Evolutionary conservation across 768 basidiomycete genomes (phyloP).

Genomic region (Amanita fuliginea): DNA sequence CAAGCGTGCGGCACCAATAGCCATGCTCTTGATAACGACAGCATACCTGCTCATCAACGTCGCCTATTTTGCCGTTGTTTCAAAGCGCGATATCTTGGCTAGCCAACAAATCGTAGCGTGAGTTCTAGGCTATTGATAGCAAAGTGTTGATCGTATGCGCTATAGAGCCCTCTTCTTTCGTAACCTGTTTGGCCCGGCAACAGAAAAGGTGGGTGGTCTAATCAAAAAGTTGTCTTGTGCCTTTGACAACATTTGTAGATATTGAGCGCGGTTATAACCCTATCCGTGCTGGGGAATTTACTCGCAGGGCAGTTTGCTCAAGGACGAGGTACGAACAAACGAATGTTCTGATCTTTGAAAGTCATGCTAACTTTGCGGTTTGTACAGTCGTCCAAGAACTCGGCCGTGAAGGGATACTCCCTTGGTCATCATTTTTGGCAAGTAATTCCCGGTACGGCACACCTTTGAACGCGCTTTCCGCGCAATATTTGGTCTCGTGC

Average conservation of each 20-base stretch:
- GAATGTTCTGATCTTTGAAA: background rate
- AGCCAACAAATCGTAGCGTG: constrained; percentile 59
- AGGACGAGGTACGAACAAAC: constrained; percentile 38
- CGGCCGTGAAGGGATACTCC: constrained; percentile 60
- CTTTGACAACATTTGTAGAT: constrained; percentile 22
- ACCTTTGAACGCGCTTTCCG: constrained; percentile 50
- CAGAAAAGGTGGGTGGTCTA: constrained; percentile 36
- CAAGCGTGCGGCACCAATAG: constrained; percentile 58
- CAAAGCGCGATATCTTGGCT: constrained; percentile 55
- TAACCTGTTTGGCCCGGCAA: constrained; percentile 53
- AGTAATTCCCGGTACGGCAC: constrained; percentile 63
- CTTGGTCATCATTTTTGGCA: constrained; percentile 55
- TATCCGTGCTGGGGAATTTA: constrained; percentile 57
- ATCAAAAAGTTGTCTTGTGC: background rate
- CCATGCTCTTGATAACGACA: constrained; percentile 44
- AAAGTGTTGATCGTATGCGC: background rate
- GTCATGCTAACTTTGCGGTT: background rate
- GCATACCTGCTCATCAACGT: constrained; percentile 59
- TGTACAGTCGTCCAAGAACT: constrained; percentile 58
- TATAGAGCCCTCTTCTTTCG: constrained; percentile 61
- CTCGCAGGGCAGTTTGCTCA: constrained; percentile 55
- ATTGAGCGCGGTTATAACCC: constrained; percentile 48
- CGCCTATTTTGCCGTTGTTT: constrained; percentile 67
- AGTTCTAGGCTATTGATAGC: constrained; percentile 13
- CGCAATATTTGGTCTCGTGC: constrained; percentile 51